Percentiles rank a stretch among this genome's conserved stretches.
Conservation (phyloP, 1,284 basidiomycete species). For the Paramarasmius palmivorus region DNA sequence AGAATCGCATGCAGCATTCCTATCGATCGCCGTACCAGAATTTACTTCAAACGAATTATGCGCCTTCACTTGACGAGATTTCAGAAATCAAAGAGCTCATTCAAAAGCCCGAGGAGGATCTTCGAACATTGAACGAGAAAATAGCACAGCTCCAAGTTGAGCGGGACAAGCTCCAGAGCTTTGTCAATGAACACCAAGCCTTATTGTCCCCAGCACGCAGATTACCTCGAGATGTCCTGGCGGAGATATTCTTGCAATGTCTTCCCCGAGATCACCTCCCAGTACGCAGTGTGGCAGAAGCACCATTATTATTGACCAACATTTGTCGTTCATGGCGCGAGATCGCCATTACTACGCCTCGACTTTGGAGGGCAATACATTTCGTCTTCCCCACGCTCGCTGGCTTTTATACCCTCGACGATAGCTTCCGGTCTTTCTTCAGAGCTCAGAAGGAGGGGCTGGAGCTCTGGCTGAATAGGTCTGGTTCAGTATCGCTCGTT, state of each 20-base stretch:
- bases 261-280: background rate
- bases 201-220: background rate
- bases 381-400: background rate
- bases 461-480: background rate
- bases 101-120: background rate
- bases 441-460: background rate
- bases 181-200: background rate
- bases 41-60: background rate
- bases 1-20: too few species aligned
- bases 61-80: background rate
- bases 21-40: background rate
- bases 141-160: background rate
- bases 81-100: background rate
- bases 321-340: constrained; percentile 6
- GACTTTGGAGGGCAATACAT: constrained; percentile 6
- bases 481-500: background rate
- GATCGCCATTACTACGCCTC: background rate
- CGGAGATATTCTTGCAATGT: constrained; percentile 4
- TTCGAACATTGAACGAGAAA: background rate
- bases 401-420: background rate
- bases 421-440: background rate
- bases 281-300: background rate
- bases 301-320: constrained; percentile 3
- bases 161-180: background rate
- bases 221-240: background rate